phyloP scores from a whole-genome alignment of 2,329 filamentous ascomycete species.

The Nothomitra cinnamomea region DNA sequence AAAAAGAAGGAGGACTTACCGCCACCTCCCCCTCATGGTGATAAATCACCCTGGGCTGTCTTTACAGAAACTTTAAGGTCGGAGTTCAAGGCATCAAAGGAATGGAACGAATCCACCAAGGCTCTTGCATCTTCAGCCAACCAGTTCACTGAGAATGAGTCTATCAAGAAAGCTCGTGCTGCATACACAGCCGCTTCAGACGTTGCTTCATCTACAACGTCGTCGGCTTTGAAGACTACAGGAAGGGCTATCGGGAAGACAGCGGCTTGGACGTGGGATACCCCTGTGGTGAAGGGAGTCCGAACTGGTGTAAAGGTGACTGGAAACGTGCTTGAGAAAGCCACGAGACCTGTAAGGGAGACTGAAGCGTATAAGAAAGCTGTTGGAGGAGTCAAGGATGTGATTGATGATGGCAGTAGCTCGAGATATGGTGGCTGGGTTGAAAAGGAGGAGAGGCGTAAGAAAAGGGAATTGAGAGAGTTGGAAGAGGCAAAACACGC shows the following conservation, averaged over 20 bases:
- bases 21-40: slow-evolving; percentile 87
- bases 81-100: slow-evolving; percentile 93
- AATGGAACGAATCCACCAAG: slow-evolving; percentile 98
- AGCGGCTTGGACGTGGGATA: slow-evolving; percentile 95
- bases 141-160: slow-evolving; percentile 85
- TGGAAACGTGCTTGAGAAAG: slow-evolving; percentile 76
- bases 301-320: slow-evolving; percentile 74
- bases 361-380: slow-evolving; percentile 77
- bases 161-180: slow-evolving; percentile 66
- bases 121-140: slow-evolving; percentile 77
- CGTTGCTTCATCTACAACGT: slow-evolving; percentile 61
- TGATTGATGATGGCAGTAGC: slow-evolving; percentile 92
- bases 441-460: slow-evolving; percentile 85
- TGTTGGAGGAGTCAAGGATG: slow-evolving; percentile 61
- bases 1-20: slow-evolving; percentile 51
- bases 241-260: slow-evolving; percentile 77
- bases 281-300: slow-evolving; percentile 77
- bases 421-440: slow-evolving; percentile 93
- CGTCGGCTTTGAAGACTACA: slow-evolving; percentile 67
- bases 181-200: slow-evolving; percentile 79
- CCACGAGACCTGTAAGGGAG: slow-evolving; percentile 82
- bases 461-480: slow-evolving; percentile 57
- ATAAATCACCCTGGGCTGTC: slow-evolving; percentile 97
- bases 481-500: slow-evolving; percentile 36
- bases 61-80: slow-evolving; percentile 91